Percentiles rank a stretch among this genome's conserved stretches.
These are phyloP conservation scores for Kluyveromyces sp. DNA, from an alignment of 1,139 yeast species.

Conservation along the genomic window DNA sequence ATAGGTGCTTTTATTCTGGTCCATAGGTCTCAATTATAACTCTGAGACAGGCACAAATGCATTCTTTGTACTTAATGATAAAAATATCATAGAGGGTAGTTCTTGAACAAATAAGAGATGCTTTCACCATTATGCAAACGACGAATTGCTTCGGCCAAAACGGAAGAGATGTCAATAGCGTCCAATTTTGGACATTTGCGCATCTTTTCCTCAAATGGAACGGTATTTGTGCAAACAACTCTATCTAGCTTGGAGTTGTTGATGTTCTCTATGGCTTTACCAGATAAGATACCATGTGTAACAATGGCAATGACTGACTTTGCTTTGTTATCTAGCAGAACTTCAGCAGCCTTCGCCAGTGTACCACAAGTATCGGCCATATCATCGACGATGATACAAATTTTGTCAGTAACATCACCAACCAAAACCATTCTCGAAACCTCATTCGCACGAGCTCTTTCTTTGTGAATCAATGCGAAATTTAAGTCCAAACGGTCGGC, in stretches of 20 bases:
- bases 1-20: not conserved
- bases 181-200: constrained; percentile 66
- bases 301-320: constrained; percentile 85
- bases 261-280: constrained; percentile 78
- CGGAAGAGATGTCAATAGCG: constrained; percentile 79
- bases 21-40: not conserved
- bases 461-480: constrained; percentile 95
- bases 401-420: constrained; percentile 85
- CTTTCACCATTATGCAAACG: constrained; percentile 97
- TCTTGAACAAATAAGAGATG: constrained; percentile 80
- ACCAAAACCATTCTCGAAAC: constrained; percentile 93
- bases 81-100: constrained; percentile 45
- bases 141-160: constrained; percentile 92
- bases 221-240: constrained; percentile 91
- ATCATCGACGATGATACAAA: constrained; percentile 89
- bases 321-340: constrained; percentile 75
- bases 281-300: constrained; percentile 90
- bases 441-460: constrained; percentile 91
- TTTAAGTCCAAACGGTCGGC: constrained; percentile 90
- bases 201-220: constrained; percentile 79
- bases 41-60: not conserved
- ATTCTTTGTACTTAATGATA: not conserved
- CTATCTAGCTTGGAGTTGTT: constrained; percentile 69
- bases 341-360: constrained; percentile 90
- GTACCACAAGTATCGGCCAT: constrained; percentile 99